These are phyloP conservation scores for Xerocomellus dryophilus DNA, from an alignment of 768 basidiomycete genomes.

Conservation along the genomic window DNA sequence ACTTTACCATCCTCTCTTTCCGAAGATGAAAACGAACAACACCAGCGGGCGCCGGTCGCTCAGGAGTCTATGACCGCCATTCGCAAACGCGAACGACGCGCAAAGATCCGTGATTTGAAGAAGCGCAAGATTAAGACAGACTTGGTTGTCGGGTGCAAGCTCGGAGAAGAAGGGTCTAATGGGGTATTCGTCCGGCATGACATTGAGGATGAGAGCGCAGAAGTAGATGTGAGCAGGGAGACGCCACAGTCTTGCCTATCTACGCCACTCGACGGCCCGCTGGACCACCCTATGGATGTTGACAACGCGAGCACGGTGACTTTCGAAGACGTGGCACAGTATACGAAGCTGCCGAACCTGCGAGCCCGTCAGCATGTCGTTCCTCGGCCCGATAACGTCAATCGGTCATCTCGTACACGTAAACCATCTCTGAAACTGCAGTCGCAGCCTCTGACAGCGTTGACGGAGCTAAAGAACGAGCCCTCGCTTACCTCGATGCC, in stretches of 20 bases:
- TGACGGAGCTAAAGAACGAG: slow-evolving; percentile 10
- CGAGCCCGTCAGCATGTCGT: neutral
- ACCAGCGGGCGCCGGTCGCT: slow-evolving; percentile 2
- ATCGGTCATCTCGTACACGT: slow-evolving; percentile 24
- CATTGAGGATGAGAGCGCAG: slow-evolving; percentile 56
- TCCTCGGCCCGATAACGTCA: slow-evolving; percentile 6
- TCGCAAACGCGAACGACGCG: slow-evolving; percentile 40
- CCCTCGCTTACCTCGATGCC: slow-evolving; percentile 7
- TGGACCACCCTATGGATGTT: slow-evolving; percentile 13
- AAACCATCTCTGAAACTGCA: slow-evolving; percentile 34
- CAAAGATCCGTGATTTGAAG: slow-evolving; percentile 56
- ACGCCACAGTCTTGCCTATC: slow-evolving; percentile 26
- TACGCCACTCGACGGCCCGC: slow-evolving; percentile 10
- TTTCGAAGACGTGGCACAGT: neutral
- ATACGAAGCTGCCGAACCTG: neutral
- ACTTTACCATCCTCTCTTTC: slow-evolving; percentile 28
- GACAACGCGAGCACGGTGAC: slow-evolving; percentile 8
- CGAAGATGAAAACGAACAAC: slow-evolving; percentile 34
- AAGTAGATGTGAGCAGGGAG: slow-evolving; percentile 53
- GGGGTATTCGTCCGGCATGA: slow-evolving; percentile 57
- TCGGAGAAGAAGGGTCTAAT: slow-evolving; percentile 28
- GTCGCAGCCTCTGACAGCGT: slow-evolving; percentile 11
- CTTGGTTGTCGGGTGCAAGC: slow-evolving; percentile 31
- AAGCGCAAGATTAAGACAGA: slow-evolving; percentile 43
- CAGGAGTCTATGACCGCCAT: slow-evolving; percentile 17